Evolutionary conservation across 306 rosid species (phyloP).

Genomic region (Psophocarpus tetragonolobus): DNA sequence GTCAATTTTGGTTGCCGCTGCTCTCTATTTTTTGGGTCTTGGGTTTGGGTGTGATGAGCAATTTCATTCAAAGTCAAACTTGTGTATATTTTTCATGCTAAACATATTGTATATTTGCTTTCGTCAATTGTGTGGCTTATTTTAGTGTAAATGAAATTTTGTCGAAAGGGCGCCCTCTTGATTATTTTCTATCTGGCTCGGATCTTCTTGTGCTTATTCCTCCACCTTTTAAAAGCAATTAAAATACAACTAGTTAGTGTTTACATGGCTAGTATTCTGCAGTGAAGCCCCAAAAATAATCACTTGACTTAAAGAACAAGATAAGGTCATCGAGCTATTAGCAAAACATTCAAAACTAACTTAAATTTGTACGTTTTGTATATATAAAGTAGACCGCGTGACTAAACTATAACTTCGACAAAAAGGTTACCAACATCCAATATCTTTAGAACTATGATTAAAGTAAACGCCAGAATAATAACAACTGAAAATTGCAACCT

Average conservation of each 20-base stretch:
- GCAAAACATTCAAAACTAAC: too few species aligned
- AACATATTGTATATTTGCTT: conserved; percentile 26
- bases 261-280: too few species aligned
- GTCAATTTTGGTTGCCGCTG: conserved; percentile 50
- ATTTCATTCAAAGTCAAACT: conserved; percentile 15
- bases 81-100: conserved; percentile 41
- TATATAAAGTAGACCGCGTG: neutral
- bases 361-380: too few species aligned
- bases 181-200: neutral
- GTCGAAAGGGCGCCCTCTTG: neutral
- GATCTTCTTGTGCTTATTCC: neutral
- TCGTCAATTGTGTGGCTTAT: neutral
- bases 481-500: too few species aligned
- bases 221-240: neutral
- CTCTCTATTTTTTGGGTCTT: neutral
- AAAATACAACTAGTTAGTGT: neutral
- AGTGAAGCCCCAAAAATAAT: too few species aligned
- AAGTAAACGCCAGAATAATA: too few species aligned
- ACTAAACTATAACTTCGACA: neutral
- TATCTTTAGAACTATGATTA: neutral
- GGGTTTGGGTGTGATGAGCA: conserved; percentile 30
- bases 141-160: conserved; percentile 1
- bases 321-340: too few species aligned
- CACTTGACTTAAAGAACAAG: too few species aligned
- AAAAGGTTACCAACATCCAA: neutral